Evolutionary conservation across 495 filamentous ascomycete genomes (phyloP).

Genomic region (Hyaloscypha bicolor): DNA sequence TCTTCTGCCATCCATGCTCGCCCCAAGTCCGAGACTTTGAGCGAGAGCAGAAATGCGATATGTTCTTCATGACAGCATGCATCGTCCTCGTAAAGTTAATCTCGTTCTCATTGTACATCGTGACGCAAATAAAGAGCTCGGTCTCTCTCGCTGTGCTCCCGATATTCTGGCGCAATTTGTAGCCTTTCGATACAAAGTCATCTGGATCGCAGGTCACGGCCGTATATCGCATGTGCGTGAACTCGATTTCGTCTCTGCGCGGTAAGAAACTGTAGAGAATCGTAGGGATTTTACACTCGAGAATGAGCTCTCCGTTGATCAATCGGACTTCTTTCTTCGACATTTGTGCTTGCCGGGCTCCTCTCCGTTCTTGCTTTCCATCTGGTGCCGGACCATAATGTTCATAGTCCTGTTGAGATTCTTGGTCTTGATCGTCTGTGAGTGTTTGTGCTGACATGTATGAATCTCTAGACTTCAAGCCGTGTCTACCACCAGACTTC

Average conservation of each 20-base stretch:
- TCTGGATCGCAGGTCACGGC: slow-evolving; percentile 99
- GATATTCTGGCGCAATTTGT: slow-evolving; percentile 95
- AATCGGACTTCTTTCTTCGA: slow-evolving; percentile 91
- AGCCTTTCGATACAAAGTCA: slow-evolving; percentile 84
- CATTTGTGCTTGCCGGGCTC: slow-evolving; percentile 85
- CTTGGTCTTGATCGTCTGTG: slow-evolving; percentile 53
- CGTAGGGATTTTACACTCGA: slow-evolving; percentile 98
- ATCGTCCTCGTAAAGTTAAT: slow-evolving; percentile 95
- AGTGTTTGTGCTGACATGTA: slow-evolving; percentile 61
- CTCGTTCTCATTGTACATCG: slow-evolving; percentile 99
- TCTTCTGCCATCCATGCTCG: slow-evolving; percentile 98
- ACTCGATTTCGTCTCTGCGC: slow-evolving; percentile 88
- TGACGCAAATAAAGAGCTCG: slow-evolving; percentile 97
- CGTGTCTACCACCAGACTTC: slow-evolving; percentile 36
- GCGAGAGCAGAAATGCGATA: slow-evolving; percentile 91
- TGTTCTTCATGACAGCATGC: slow-evolving; percentile 99
- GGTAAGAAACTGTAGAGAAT: slow-evolving; percentile 96
- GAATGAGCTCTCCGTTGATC: slow-evolving; percentile 94
- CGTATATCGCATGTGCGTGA: slow-evolving; percentile 99
- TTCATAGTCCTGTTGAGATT: slow-evolving; percentile 53
- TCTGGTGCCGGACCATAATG: slow-evolving; percentile 89
- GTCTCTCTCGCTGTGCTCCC: slow-evolving; percentile 85
- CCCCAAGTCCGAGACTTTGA: slow-evolving; percentile 95
- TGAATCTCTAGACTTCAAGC: slow-evolving; percentile 56
- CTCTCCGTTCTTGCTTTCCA: slow-evolving; percentile 79